Evolutionary conservation across 2,329 filamentous ascomycete species (phyloP), one percentile per base, ranked within the genome.

Genomic region (Corniculantispora saksenae): DNA sequence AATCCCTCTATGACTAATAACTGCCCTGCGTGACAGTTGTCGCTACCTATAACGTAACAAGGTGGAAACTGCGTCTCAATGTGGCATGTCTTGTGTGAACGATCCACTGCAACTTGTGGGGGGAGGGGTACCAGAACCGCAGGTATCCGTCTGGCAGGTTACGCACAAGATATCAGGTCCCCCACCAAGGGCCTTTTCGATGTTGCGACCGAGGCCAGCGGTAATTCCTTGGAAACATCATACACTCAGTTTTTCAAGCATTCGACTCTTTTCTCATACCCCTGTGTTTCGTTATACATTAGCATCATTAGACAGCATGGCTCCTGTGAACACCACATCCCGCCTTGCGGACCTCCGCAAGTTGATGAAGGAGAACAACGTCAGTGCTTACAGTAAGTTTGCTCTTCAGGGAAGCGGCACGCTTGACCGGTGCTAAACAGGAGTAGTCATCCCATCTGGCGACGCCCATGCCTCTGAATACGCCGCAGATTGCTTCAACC

Each of bases 401-500:
- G 21, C 48, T 50, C 61, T 15, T 13, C 17, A n/a, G 40, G 17
- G 43, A 3, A 15, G 35, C 5, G 6, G 32, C 10, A 5, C 10
- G 69, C 66, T 67, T 19, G 38, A 32, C 43, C 6, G 43, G 67
- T 70, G 70, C 56, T 53, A 23, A 63, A 54, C 25, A 13, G 61
- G 57, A 40, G 60, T 62, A 98, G 94, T 99, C 74, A 87, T 98
- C 8, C 95, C 95, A 0, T 97, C 94, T 40, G 95, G 98, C 85
- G 95, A 99, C 77, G 94, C 92, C 75, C 95, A 99, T 77, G 92
- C 94, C 71, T 98, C 94, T 70, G 95, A 99, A 81, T 99, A 99
- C 79, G 97, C 97, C 77, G 95, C 95, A 59, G 89, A 90, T n/a
- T 97, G 93, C 76, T 95, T 99, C 81, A 94, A 86, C 67, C 89